Evolutionary conservation across 2,329 filamentous ascomycete genomes (phyloP).

Genomic region (Penicillium sp.): DNA sequence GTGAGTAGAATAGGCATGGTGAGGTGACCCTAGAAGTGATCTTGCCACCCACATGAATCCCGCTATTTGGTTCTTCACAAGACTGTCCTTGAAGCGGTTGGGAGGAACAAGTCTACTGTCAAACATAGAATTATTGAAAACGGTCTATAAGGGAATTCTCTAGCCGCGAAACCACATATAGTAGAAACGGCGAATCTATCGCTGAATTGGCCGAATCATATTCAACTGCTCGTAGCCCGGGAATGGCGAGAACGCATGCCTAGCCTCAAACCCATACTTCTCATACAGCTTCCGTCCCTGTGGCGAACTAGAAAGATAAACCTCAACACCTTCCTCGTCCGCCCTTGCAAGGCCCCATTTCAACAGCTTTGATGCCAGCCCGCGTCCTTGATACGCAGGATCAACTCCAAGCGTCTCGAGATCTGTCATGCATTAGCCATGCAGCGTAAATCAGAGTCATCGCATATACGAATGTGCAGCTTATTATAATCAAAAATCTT

Average conservation of each 20-base stretch:
- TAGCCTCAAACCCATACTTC: slow-evolving; percentile 38
- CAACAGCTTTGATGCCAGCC: slow-evolving; percentile 30
- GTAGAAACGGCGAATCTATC: background rate
- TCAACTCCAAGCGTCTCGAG: slow-evolving; percentile 27
- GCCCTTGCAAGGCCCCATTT: slow-evolving; percentile 39
- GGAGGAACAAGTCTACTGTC: background rate
- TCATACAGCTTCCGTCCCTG: slow-evolving; percentile 38
- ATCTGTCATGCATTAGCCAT: slow-evolving; percentile 17
- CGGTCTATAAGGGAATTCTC: no score
- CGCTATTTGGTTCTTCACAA: no score
- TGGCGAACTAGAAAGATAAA: slow-evolving; percentile 37
- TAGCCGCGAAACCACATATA: no score
- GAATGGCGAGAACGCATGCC: slow-evolving; percentile 13
- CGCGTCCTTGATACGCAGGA: slow-evolving; percentile 21
- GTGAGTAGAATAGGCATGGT: no score
- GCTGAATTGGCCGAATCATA: slow-evolving; percentile 18
- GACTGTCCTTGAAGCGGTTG: background rate
- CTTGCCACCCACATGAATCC: no score
- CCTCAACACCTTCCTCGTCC: slow-evolving; percentile 32
- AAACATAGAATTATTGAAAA: no score
- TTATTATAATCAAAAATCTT: background rate
- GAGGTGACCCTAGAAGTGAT: no score
- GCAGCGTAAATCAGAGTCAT: background rate
- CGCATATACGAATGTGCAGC: accelerated
- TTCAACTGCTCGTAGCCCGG: slow-evolving; percentile 13